Base-by-base conservation (phyloP, 106 monocot species). In the Apostasia shenzhenica region DNA sequence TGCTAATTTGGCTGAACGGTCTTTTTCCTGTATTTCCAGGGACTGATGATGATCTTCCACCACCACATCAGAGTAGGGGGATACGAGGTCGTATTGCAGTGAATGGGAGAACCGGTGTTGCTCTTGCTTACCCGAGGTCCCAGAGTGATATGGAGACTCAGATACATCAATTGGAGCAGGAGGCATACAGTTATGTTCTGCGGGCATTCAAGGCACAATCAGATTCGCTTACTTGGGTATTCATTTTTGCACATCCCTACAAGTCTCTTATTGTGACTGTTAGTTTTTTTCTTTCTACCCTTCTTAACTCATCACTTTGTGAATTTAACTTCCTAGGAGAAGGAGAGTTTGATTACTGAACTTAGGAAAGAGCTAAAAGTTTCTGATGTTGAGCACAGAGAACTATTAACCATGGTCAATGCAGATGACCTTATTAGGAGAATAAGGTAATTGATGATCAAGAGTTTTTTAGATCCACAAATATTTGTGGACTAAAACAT, bases 331-430 rank as follows among this genome's bases (percentile, higher is more conserved):
- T 41, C 67, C 56, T 67, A 94, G 94, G 94, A 91, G 61, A 94
- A 94, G 71, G 91, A 94, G 76, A 76, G 79, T 73, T 74, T 94
- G 70, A 94, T 94, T 50, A 94, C 91, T 48, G 91, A 91, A 70
- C 83, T 94, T 41, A 78, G 94, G 61, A 94, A 83, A 73, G 94
- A 94, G 70, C 66, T 94, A 62, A 79, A 88, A 73, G 70, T 94
- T 45, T 83, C 94, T 54, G 81, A 94, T 77, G 79, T 85, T 38
- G 94, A 94, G 55, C 91, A 94, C 69, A 77, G 94, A 50, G 79
- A 81, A 67, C 72, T 94, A 2, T 78, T 91, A 59, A 76, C 71
- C 69, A 83, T 70, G 57, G 94, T 91, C 8, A 91, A 91, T 81
- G 79, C 87, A 67, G 94, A 94, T 75, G 94, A 88, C 53, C 58